Conservation (phyloP, 768 basidiomycete genomes). For the Tricholoma furcatifolium region DNA sequence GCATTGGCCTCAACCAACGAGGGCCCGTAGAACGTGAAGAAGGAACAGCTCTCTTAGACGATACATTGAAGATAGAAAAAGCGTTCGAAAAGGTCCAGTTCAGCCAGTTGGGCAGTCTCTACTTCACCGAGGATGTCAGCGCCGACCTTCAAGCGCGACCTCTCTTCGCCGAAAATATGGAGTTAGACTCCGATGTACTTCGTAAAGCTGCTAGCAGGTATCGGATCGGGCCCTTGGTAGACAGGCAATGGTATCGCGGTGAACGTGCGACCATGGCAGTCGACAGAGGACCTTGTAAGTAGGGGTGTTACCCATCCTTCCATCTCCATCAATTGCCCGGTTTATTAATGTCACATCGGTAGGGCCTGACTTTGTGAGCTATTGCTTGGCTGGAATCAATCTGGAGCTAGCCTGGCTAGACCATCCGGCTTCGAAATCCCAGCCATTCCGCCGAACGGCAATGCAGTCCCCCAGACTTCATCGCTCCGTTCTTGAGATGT, state of each 20-base stretch:
- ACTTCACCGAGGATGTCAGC: slow-evolving; percentile 29
- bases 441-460: background rate
- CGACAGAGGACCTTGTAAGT: slow-evolving; percentile 35
- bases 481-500: slow-evolving; percentile 12
- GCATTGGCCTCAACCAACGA: slow-evolving; percentile 16
- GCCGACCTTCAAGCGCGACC: slow-evolving; percentile 10
- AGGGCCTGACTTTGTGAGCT: slow-evolving; percentile 6
- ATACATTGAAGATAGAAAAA: slow-evolving; percentile 20
- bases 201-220: slow-evolving; percentile 19
- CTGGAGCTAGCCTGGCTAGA: background rate
- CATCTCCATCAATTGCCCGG: slow-evolving; percentile 1
- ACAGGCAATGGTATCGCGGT: slow-evolving; percentile 27
- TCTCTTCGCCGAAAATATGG: slow-evolving; percentile 6
- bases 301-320: no score
- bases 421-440: background rate
- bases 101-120: slow-evolving; percentile 32
- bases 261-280: slow-evolving; percentile 21
- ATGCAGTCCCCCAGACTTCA: slow-evolving; percentile 16
- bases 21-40: slow-evolving; percentile 12
- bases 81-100: slow-evolving; percentile 19
- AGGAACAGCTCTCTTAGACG: slow-evolving; percentile 12
- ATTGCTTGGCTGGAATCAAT: background rate
- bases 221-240: slow-evolving; percentile 27
- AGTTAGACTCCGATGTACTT: background rate
- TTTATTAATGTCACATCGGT: slow-evolving; percentile 15